phyloP scores from a whole-genome alignment of 2,329 filamentous ascomycete species.

The Drechslerella coelobrocha region DNA sequence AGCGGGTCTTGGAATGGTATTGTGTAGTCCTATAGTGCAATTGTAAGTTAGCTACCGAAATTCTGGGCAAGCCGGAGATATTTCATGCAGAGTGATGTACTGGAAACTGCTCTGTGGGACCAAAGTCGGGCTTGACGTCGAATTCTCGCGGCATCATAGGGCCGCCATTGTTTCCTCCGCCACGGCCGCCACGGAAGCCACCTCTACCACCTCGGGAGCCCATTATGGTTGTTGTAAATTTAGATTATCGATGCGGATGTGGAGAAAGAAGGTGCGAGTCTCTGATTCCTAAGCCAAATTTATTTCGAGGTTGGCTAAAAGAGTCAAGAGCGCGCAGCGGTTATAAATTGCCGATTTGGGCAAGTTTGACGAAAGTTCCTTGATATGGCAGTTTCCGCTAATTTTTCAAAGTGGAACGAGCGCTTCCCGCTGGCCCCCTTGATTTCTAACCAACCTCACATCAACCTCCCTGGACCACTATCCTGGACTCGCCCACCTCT shows the following conservation, averaged over 20 bases:
- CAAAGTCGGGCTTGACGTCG: constrained; percentile 55
- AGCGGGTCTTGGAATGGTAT: constrained; percentile 47
- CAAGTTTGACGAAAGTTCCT: background rate
- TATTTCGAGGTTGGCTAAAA: background rate
- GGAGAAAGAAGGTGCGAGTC: background rate
- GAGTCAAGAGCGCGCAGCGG: background rate
- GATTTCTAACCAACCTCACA: constrained; percentile 30
- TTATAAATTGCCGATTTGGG: constrained; percentile 23
- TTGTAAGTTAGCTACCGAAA: constrained; percentile 1
- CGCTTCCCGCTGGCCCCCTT: constrained; percentile 19
- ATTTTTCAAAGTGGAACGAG: constrained; percentile 3
- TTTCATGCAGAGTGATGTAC: constrained; percentile 36
- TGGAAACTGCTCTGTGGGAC: constrained; percentile 54
- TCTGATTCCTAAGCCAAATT: background rate
- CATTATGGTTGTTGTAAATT: constrained; percentile 17
- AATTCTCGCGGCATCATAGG: constrained; percentile 50
- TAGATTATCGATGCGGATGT: background rate
- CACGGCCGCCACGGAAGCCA: constrained; percentile 51
- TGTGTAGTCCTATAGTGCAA: constrained; percentile 38
- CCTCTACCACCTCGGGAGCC: constrained; percentile 50
- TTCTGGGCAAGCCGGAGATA: background rate
- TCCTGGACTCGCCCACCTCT: background rate
- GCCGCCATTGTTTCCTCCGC: constrained; percentile 49
- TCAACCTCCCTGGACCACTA: constrained; percentile 16
- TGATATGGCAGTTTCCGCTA: background rate